These are phyloP conservation scores for Saccharomyces uvarum DNA, from an alignment of 1,139 yeast genomes.

Conservation along the genomic window DNA sequence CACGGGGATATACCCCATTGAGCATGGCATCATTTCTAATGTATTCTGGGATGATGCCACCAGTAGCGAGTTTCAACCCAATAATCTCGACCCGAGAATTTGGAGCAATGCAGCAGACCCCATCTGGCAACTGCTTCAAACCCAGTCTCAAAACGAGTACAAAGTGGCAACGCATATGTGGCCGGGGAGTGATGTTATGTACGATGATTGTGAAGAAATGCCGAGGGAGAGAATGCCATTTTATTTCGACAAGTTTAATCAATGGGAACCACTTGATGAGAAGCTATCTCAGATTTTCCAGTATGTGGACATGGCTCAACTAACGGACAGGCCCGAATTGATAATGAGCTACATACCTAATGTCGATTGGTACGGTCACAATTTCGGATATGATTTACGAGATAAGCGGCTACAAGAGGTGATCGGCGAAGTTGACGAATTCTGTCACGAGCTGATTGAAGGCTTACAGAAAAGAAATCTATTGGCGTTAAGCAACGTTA, in stretches of 20 bases:
- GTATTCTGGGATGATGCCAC: slow-evolving; percentile 61
- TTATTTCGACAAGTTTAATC: slow-evolving; percentile 56
- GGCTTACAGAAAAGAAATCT: slow-evolving; percentile 51
- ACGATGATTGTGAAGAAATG: slow-evolving; percentile 31
- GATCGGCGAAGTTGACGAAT: slow-evolving; percentile 50
- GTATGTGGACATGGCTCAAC: slow-evolving; percentile 56
- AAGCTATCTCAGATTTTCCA: slow-evolving; percentile 52
- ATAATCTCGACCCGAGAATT: slow-evolving; percentile 52
- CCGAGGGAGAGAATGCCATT: slow-evolving; percentile 39
- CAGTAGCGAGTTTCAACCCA: slow-evolving; percentile 54
- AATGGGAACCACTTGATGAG: slow-evolving; percentile 48
- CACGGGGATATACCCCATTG: slow-evolving; percentile 76
- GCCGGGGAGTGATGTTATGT: slow-evolving; percentile 82
- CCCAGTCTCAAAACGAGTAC: slow-evolving; percentile 33
- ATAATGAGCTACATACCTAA: slow-evolving; percentile 77
- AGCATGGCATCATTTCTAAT: slow-evolving; percentile 85
- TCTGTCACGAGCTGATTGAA: slow-evolving; percentile 43
- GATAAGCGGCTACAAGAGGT: slow-evolving; percentile 51
- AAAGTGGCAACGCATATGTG: slow-evolving; percentile 86
- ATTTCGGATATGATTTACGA: slow-evolving; percentile 40
- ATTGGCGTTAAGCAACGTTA: slow-evolving; percentile 57
- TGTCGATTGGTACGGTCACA: slow-evolving; percentile 69
- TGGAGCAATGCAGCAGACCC: slow-evolving; percentile 65
- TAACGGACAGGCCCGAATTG: slow-evolving; percentile 59
- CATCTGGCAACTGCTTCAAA: slow-evolving; percentile 68